Conservation (phyloP, 2,329 filamentous ascomycete species). For the Penicillium thymicola region DNA sequence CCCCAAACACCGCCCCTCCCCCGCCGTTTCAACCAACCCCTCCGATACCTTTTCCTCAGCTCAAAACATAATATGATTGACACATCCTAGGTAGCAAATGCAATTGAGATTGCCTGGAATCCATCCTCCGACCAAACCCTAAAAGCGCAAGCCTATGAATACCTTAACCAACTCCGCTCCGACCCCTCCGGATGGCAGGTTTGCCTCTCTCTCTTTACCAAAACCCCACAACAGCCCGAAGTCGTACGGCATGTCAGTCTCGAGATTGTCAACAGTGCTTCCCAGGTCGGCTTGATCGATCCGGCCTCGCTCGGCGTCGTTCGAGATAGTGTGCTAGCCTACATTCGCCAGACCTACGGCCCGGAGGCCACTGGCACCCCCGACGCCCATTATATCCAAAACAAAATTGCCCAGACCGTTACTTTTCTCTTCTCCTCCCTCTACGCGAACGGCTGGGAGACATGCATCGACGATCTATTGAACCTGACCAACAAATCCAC, state of each 20-base stretch:
- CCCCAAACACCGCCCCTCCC: constrained; percentile 13
- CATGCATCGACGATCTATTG: constrained; percentile 87
- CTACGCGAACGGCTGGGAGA: constrained; percentile 82
- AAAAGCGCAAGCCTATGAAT: constrained; percentile 69
- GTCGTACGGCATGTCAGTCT: constrained; percentile 85
- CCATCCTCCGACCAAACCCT: constrained; percentile 70
- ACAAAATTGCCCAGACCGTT: constrained; percentile 93
- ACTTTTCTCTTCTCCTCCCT: constrained; percentile 88
- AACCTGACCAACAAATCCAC: constrained; percentile 65
- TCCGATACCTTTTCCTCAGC: constrained; percentile 6
- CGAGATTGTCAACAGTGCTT: constrained; percentile 88
- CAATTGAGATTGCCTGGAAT: constrained; percentile 90
- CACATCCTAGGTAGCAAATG: constrained; percentile 72
- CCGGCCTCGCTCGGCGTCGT: constrained; percentile 68
- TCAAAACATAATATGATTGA: constrained; percentile 17
- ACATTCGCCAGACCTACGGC: constrained; percentile 73
- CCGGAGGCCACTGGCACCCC: constrained; percentile 51
- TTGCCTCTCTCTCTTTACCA: constrained; percentile 80
- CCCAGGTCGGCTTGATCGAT: constrained; percentile 76
- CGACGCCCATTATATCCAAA: constrained; percentile 79
- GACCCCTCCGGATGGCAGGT: constrained; percentile 88
- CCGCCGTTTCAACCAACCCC: constrained; percentile 15
- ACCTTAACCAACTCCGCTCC: constrained; percentile 67
- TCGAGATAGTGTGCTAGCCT: constrained; percentile 76
- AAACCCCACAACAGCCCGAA: constrained; percentile 71